Percentiles rank a stretch among this genome's conserved stretches.
phyloP scores from a whole-genome alignment of 805 yeast species.

The Wickerhamomyces kurtzmanii region DNA sequence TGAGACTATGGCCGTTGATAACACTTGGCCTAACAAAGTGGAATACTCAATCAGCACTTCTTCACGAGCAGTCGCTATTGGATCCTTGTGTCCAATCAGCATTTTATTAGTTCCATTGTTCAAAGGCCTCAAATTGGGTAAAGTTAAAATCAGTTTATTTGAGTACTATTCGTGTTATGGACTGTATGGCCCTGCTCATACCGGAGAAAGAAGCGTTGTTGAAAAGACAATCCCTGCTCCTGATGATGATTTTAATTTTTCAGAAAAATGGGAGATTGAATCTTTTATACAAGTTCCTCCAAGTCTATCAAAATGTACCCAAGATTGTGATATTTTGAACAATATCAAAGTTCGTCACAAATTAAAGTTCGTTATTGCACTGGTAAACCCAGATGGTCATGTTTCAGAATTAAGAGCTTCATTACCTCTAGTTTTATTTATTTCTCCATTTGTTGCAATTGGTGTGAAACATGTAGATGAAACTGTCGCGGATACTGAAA shows the following conservation, averaged over 20 bases:
- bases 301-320: slow-evolving; percentile 67
- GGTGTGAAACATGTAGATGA: slow-evolving; percentile 26
- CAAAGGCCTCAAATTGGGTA: slow-evolving; percentile 74
- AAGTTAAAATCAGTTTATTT: slow-evolving; percentile 54
- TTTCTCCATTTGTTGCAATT: slow-evolving; percentile 76
- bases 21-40: slow-evolving; percentile 91
- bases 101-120: slow-evolving; percentile 67
- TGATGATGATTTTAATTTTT: slow-evolving; percentile 16
- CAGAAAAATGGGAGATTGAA: slow-evolving; percentile 69
- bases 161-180: slow-evolving; percentile 62
- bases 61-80: slow-evolving; percentile 82
- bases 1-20: slow-evolving; percentile 89
- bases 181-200: slow-evolving; percentile 42
- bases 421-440: slow-evolving; percentile 67
- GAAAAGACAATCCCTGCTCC: slow-evolving; percentile 33
- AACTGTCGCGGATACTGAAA: neutral
- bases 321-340: slow-evolving; percentile 68
- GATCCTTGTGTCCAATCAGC: slow-evolving; percentile 63
- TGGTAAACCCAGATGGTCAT: slow-evolving; percentile 86
- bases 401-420: slow-evolving; percentile 88
- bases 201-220: slow-evolving; percentile 53
- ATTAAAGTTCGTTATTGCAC: slow-evolving; percentile 67
- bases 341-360: slow-evolving; percentile 83
- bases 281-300: slow-evolving; percentile 59
- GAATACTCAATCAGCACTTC: slow-evolving; percentile 87